Conservation (phyloP, 2,329 filamentous ascomycete genomes). For the Aphanocladium album region DNA sequence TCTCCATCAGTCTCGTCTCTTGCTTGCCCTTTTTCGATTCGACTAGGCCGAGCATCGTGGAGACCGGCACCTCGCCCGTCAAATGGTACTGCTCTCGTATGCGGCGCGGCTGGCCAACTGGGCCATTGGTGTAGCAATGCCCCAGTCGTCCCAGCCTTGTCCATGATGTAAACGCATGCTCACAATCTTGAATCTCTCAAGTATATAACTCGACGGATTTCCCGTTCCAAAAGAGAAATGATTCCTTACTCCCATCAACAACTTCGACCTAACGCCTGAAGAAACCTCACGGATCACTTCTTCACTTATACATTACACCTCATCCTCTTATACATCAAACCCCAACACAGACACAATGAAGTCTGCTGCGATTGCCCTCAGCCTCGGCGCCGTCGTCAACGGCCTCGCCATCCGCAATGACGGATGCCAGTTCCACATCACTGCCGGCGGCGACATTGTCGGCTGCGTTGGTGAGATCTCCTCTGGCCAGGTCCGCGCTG, state of each 20-base stretch:
- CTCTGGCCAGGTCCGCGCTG: conserved; percentile 53
- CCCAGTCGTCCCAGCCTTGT: neutral
- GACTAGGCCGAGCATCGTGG: neutral
- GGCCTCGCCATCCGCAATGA: conserved; percentile 16
- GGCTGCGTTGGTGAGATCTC: conserved; percentile 55
- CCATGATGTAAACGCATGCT: conserved; percentile 1
- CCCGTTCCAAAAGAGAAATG: neutral
- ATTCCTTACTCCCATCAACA: neutral
- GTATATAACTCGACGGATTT: neutral
- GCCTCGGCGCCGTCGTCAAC: conserved; percentile 17
- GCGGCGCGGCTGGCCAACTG: neutral
- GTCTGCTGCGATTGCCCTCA: conserved; percentile 15
- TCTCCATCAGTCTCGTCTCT: too few species aligned
- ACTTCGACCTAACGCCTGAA: neutral
- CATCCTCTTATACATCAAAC: neutral
- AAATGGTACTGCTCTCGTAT: neutral
- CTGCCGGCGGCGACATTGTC: conserved; percentile 41
- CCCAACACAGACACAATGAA: conserved; percentile 6
- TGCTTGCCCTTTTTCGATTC: neutral
- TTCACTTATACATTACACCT: too few species aligned
- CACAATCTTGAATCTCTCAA: neutral
- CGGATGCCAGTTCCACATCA: conserved; percentile 42
- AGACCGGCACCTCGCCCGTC: neutral
- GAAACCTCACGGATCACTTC: neutral
- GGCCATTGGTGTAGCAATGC: neutral